Base-by-base conservation (phyloP, 768 basidiomycete species). In the Tricholoma matsutake region DNA sequence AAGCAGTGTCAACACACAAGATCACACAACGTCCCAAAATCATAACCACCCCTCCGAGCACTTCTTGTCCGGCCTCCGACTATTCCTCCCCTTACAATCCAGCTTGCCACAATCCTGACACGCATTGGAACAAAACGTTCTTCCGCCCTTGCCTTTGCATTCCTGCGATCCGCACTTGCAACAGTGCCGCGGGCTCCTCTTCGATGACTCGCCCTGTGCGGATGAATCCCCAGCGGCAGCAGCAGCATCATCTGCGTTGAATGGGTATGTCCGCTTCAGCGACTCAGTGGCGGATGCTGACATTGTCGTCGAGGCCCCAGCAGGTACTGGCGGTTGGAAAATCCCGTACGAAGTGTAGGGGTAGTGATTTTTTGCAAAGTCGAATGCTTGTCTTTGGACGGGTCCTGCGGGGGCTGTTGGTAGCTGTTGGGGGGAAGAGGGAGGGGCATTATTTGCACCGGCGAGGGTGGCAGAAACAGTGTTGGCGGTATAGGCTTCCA, bases 31-130 rank as follows among this genome's bases (percentile, higher is more conserved):
- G 4, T 39, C 13, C 41, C n/a, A 20, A 45, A 45, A 31, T 31
- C 39, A 63, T 53, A 53, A 64, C 80, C 80, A 81, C 13, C 79
- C 80, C 60, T 91, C 88, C 4, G 78, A 76, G 65, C 91, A 92
- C 60, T 79, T 81, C 72, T 89, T 87, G 67, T 91, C 90, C 6
- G 91, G 91, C 52, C 88, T 76, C 70, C 90, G 80, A 68, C 86
- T 89, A 67, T 90, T 92, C 73, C 91, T 78, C 25, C 91, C 91
- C 66, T 81, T 86, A 68, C 91, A 93, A 14, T 89, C 87, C 64
- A 87, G 65, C 76, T 88, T 87, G n/a, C 89, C 88, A 69, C 91
- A 93, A 72, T 93, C 91, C 75, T 90, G 88, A 64, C 91, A 92
- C 43, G 84, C 76, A 70, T 86, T 91, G 65, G 76, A 77, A 69